Base-by-base conservation (phyloP, 768 basidiomycete species). In the Russula brevipes region DNA sequence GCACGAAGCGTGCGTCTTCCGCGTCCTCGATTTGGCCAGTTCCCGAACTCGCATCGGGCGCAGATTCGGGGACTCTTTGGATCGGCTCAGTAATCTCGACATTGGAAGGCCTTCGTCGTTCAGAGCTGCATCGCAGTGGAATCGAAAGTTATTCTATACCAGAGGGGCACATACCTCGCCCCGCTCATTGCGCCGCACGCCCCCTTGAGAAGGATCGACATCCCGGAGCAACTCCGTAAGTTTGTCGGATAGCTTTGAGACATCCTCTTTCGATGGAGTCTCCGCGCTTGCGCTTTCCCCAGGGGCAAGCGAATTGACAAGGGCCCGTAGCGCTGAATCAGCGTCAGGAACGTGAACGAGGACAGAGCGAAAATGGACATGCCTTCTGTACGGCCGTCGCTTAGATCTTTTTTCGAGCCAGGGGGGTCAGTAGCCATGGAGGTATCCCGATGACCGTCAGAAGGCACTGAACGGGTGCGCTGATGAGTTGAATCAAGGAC, bases 51-150 rank as follows among this genome's bases (percentile, higher is more conserved):
- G 61, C 42, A n/a, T 61, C 56, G 35, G 70, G 51, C 2, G 68
- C 70, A 16, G 73, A 54, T 4, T 80, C 69, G 14, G 46, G 24
- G 3, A 24, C 33, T n/a, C 33, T 35, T 41, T 59, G 49, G 41
- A 59, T 55, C 19, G 83, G 84, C 69, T 92, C 90, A 36, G 80
- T 81, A 60, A 92, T 86, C 42, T 92, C 90, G 63, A 91, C 78
- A 92, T 86, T 11, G 89, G 89, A 44, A 89, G 80, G 3, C 88
- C 89, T 53, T 92, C 89, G 69, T 90, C 88, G 69, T 88, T 88
- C 45, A 87, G 57, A 86, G 77, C 89, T 91, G 69, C 31, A 49
- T 33, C 11, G 65, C 24, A 57, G 68, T 66, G 70, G 33, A 65
- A 57, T 64, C 70, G 68, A 62, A 24, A 68, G 64, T 52, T 33